Conservation (phyloP, 2,329 filamentous ascomycete species). For the Arthrinium puccinioides region DNA sequence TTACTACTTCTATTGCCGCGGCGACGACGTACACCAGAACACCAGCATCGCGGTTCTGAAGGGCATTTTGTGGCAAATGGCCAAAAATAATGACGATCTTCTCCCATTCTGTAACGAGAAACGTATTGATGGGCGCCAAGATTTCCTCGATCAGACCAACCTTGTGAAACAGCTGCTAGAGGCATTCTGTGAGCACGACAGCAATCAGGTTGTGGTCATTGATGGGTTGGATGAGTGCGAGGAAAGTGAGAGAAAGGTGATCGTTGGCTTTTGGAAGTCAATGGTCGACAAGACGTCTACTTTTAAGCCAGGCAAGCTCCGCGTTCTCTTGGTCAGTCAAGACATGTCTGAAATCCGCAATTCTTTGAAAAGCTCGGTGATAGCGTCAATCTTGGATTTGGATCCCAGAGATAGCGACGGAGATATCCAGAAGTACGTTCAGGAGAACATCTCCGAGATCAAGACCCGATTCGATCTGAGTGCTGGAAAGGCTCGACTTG, state of each 20-base stretch:
- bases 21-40: background rate
- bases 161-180: conserved; percentile 1
- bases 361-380: conserved; percentile 9
- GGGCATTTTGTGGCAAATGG: background rate
- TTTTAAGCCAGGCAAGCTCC: conserved; percentile 11
- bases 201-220: conserved; percentile 28
- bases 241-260: conserved; percentile 16
- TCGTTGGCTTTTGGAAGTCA: conserved; percentile 15
- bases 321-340: conserved; percentile 26
- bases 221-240: conserved; percentile 37
- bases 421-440: conserved; percentile 21
- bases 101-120: background rate
- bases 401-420: conserved; percentile 9
- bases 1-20: background rate
- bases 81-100: background rate
- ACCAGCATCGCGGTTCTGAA: background rate
- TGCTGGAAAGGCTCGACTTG: background rate
- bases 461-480: background rate
- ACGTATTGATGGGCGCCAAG: background rate
- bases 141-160: background rate
- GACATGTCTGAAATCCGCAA: conserved; percentile 17
- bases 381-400: conserved; percentile 4
- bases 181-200: conserved; percentile 1
- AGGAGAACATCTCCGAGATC: background rate
- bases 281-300: conserved; percentile 10